Percentiles rank a stretch among this genome's conserved stretches.
Evolutionary conservation across 139 green algal species (phyloP).

Genomic region (Pseudopediastrum boryanum): DNA sequence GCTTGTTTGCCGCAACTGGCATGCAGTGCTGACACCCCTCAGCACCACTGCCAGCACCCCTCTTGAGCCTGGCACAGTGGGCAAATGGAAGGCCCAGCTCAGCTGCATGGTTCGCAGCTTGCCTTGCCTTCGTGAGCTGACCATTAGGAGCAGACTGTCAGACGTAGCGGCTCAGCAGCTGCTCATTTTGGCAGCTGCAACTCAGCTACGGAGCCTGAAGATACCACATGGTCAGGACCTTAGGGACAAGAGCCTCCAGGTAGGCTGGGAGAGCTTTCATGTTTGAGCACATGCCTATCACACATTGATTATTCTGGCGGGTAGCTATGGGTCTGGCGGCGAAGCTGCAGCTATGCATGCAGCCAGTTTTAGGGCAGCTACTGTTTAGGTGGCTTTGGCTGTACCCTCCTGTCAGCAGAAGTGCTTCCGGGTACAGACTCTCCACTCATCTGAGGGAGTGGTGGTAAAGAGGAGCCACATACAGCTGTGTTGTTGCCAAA

Average conservation of each 20-base stretch:
- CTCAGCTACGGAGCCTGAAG: slow-evolving; percentile 22
- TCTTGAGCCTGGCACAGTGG: slow-evolving; percentile 16
- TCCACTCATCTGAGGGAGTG: too few species aligned
- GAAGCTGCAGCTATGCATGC: background rate
- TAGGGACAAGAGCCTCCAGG: slow-evolving; percentile 25
- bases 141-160: slow-evolving; percentile 35
- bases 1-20: slow-evolving; percentile 32
- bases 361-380: background rate
- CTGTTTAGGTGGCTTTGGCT: background rate
- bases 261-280: background rate
- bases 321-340: background rate
- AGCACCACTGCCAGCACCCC: slow-evolving; percentile 17
- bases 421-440: background rate
- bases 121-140: slow-evolving; percentile 32
- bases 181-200: slow-evolving; percentile 4
- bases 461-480: too few species aligned
- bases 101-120: slow-evolving; percentile 9
- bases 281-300: background rate
- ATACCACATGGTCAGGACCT: slow-evolving; percentile 24
- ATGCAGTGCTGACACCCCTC: slow-evolving; percentile 8
- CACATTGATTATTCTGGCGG: background rate
- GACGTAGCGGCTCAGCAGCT: slow-evolving; percentile 35
- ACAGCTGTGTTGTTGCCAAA: too few species aligned
- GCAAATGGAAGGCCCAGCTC: slow-evolving; percentile 16
- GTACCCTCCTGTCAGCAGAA: background rate